These are phyloP conservation scores for Cyclocybe aegerita DNA, from an alignment of 768 basidiomycete species.

Conservation along the genomic window DNA sequence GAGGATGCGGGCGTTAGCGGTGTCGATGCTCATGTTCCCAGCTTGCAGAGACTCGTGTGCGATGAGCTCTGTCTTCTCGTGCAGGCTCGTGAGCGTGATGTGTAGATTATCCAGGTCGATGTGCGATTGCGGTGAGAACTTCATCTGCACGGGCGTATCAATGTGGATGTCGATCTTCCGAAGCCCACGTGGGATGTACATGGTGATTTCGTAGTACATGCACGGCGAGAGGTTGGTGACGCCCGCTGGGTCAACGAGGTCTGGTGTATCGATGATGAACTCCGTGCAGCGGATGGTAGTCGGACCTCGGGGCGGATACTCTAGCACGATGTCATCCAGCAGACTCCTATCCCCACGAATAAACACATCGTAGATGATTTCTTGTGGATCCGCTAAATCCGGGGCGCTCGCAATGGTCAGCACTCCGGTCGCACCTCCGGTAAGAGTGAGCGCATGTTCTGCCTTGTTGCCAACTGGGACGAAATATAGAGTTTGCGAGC, in stretches of 20 bases:
- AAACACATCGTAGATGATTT: slow-evolving; percentile 43
- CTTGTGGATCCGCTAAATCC: slow-evolving; percentile 24
- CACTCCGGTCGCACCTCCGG: slow-evolving; percentile 43
- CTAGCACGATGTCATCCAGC: neutral
- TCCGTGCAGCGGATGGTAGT: neutral
- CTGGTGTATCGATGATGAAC: slow-evolving; percentile 29
- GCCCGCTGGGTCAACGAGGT: slow-evolving; percentile 15
- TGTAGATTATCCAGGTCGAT: slow-evolving; percentile 41
- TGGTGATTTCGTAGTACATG: slow-evolving; percentile 52
- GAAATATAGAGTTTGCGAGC: too few relatives aligned
- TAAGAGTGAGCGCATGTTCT: slow-evolving; percentile 42
- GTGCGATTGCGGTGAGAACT: slow-evolving; percentile 41
- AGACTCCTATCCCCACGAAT: slow-evolving; percentile 22
- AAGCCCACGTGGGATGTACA: slow-evolving; percentile 46
- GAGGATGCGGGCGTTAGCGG: slow-evolving; percentile 51
- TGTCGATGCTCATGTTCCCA: slow-evolving; percentile 37
- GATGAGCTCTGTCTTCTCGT: slow-evolving; percentile 38
- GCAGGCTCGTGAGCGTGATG: slow-evolving; percentile 37
- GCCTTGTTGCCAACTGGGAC: slow-evolving; percentile 9
- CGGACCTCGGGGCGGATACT: too few relatives aligned
- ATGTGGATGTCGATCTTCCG: slow-evolving; percentile 43
- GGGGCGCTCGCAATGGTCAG: slow-evolving; percentile 39
- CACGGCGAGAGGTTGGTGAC: slow-evolving; percentile 26
- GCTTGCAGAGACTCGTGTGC: slow-evolving; percentile 35
- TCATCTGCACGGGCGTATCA: slow-evolving; percentile 42